Evolutionary conservation across 2,329 filamentous ascomycete species (phyloP), one percentile per base, ranked within the genome.

Genomic region (Aureobasidium sp.): DNA sequence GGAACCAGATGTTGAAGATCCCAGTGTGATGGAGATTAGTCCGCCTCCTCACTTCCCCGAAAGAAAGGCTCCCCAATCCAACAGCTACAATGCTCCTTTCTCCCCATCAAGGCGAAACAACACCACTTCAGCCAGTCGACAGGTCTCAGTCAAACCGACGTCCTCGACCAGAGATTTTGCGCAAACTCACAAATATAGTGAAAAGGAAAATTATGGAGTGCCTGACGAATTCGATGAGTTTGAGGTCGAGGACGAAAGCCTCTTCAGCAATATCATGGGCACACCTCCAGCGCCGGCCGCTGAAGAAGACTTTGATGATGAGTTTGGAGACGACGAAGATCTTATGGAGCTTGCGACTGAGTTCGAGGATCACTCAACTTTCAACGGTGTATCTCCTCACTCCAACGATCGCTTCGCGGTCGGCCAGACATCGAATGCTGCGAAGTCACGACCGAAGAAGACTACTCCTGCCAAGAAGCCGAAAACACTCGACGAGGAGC

Each of bases 281-380:
- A 72, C 73, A 21, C 72, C 73, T 29, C 72, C 72, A 13, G 61
- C 65, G 14, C 45, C 51, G 25, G n/a, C 21, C 3, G 61, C 63
- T 30, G 63, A 69, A 29, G 66, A 70, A 29, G 67, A 72, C 9
- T 69, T 65, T 9, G 70, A 70, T 55, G 70, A 71, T 48, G 71
- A 72, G 27, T 74, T 69, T 62, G 72, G 68, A 36, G 68, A 69
- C 16, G 70, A 67, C 32, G 72, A 72, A 42, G 73, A 74, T 34
- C 72, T 79, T 64, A 68, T 78, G 29, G 71, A 79, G 58, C 67
- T 76, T 45, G 74, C 77, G 10, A 72, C 75, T 45, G 73, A 77
- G 55, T 68, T 78, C 42, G 77, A 79, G 59, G 74, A 74, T 36
- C 65, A 69, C 49, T 72, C 61, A 58, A 57, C 34, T 58, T 62